Base-by-base conservation (phyloP, 176 grass and related monocot species). In the Carex parvula region DNA sequence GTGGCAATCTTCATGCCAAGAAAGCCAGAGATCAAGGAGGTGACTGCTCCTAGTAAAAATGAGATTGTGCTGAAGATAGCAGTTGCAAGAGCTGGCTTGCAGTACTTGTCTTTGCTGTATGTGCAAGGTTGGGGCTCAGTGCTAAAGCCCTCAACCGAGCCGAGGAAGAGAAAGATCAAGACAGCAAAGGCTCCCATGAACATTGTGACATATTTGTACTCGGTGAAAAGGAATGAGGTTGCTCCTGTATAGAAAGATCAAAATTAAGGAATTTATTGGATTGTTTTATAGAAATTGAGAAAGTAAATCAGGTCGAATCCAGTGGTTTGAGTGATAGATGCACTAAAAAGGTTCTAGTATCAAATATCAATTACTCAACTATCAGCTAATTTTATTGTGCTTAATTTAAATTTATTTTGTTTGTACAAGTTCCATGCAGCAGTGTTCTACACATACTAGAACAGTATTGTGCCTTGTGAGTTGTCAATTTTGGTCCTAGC, bases 1-100 rank as follows among this genome's bases (percentile, higher is more conserved):
- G 94, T 97, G 41, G 94, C 94, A 26, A 97, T 97, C 90, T 97
- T 97, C 94, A 97, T 97, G 61, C 94, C 94, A 29, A 97, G 94
- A 60, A 97, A 97, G 79, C 94, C 94, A 86, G 94, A 97, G 37
- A 97, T 89, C 44, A 97, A 75, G 60, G 94, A 97, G 85, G 94
- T 97, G 75, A 94, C 41, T 37, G 89, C 94, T 60, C 94, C 94
- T 76, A 97, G 92, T 68, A 94, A 89, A 12, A 97, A 97, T 55
- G 94, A 89, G 17, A 94, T n/a, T 4, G 94, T 97, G 85, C 94
- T 97, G 90, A 97, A 97, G 13, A 85, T 59, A 48, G 94, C 94
- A 87, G 92, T 94, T 21, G 94, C 94, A 83, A 97, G 92, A 70
- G 90, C 94, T 67, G 94, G 92, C 85, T 97, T 97, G 94, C 94